Conservation (phyloP, 1,139 yeast genomes). For the Scheffersomyces lignicola region DNA sequence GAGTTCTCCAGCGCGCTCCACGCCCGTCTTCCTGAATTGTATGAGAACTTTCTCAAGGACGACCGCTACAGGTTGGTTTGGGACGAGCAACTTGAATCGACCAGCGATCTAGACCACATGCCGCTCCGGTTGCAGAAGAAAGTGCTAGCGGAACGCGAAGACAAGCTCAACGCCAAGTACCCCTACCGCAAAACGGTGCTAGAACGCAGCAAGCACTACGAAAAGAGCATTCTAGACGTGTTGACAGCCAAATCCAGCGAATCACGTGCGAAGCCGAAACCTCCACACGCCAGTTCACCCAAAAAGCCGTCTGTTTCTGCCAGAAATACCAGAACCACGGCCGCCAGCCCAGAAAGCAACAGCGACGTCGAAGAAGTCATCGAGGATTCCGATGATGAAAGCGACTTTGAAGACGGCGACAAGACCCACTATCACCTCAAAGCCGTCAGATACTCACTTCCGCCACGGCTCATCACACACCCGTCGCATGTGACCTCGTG, state of each 20-base stretch:
- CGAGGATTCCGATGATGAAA: slow-evolving; percentile 4
- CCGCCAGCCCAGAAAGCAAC: neutral
- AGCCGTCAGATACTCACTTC: slow-evolving; percentile 48
- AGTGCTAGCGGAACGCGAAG: slow-evolving; percentile 40
- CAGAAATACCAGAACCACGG: slow-evolving; percentile 5
- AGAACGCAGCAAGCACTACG: slow-evolving; percentile 23
- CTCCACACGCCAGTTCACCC: too few relatives aligned
- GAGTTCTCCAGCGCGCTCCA: slow-evolving; percentile 35
- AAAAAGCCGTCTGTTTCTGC: too few relatives aligned
- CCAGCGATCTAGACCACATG: slow-evolving; percentile 28
- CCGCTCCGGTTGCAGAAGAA: slow-evolving; percentile 48
- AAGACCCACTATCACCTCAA: slow-evolving; percentile 34
- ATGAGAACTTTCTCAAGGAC: slow-evolving; percentile 32
- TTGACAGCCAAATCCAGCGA: slow-evolving; percentile 1
- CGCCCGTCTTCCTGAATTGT: slow-evolving; percentile 35
- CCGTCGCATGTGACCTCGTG: slow-evolving; percentile 74
- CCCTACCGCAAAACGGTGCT: slow-evolving; percentile 39
- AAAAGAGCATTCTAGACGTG: slow-evolving; percentile 19
- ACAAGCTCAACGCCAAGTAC: slow-evolving; percentile 30
- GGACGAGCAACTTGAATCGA: slow-evolving; percentile 30
- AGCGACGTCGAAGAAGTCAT: slow-evolving; percentile 5
- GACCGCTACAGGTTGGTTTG: slow-evolving; percentile 31
- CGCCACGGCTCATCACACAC: slow-evolving; percentile 68
- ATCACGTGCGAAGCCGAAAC: slow-evolving; percentile 2
- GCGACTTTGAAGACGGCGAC: slow-evolving; percentile 13